A percentile compares a stretch with the other conserved stretches of the same genome.
Evolutionary conservation across 805 yeast genomes (phyloP).

Genomic region (Kazachstania kunashirensis): DNA sequence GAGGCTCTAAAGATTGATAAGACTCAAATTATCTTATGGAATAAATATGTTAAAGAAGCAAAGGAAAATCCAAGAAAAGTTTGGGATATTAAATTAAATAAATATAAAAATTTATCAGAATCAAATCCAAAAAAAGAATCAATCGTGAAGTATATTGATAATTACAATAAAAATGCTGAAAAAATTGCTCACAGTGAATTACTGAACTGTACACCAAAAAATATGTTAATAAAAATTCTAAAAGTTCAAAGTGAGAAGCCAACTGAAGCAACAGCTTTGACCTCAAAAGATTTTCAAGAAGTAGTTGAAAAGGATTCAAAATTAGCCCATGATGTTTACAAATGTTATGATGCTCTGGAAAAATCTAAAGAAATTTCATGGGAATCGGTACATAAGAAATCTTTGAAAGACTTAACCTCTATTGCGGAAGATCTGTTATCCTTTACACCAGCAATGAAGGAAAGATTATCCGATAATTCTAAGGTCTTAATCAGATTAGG

Average conservation of each 20-base stretch:
- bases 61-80: constrained; percentile 34
- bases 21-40: constrained; percentile 67
- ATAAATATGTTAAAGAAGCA: constrained; percentile 54
- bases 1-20: constrained; percentile 62
- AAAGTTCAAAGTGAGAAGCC: constrained; percentile 17
- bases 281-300: constrained; percentile 27
- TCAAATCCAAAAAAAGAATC: constrained; percentile 20
- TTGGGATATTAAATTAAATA: constrained; percentile 22
- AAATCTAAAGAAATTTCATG: constrained; percentile 15
- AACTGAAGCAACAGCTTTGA: constrained; percentile 11
- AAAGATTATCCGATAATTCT: constrained; percentile 16
- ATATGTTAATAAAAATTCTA: constrained; percentile 38
- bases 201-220: constrained; percentile 35
- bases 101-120: constrained; percentile 17
- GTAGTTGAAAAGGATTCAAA: constrained; percentile 30
- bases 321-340: constrained; percentile 14
- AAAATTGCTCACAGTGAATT: constrained; percentile 16
- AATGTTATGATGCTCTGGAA: constrained; percentile 19
- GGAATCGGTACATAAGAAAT: constrained; percentile 7
- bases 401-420: constrained; percentile 9
- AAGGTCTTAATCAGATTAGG: constrained; percentile 21
- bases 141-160: constrained; percentile 17
- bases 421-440: constrained; percentile 13
- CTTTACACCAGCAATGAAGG: constrained; percentile 17
- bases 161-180: constrained; percentile 20